phyloP scores from a whole-genome alignment of 202 grass and related monocot genomes.

The Hordeum pubiflorum region DNA sequence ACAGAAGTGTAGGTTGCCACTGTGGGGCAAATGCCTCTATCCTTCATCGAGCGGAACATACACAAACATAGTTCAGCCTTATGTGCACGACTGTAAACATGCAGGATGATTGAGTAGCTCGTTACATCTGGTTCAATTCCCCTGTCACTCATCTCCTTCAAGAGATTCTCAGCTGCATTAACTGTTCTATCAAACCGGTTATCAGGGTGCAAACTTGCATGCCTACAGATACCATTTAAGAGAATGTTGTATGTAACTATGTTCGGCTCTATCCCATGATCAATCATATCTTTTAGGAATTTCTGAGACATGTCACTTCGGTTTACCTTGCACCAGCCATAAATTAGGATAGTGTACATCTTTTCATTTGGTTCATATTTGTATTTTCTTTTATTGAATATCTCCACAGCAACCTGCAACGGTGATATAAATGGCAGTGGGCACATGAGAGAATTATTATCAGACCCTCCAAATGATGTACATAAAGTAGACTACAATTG shows the following conservation, averaged over 20 bases:
- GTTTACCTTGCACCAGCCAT: constrained; percentile 87
- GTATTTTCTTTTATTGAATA: constrained; percentile 94
- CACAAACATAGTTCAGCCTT: constrained; percentile 70
- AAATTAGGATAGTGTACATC: constrained; percentile 76
- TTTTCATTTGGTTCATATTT: constrained; percentile 76
- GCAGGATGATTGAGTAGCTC: constrained; percentile 85
- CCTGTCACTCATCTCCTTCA: constrained; percentile 64
- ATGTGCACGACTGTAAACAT: constrained; percentile 92
- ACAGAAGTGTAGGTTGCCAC: constrained; percentile 83
- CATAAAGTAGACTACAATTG: neutral
- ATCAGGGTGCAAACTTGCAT: constrained; percentile 84
- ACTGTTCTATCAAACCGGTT: constrained; percentile 88
- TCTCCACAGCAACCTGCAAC: constrained; percentile 69
- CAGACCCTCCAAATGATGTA: neutral
- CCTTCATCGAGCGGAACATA: constrained; percentile 76
- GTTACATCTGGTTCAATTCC: constrained; percentile 79
- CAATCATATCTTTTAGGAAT: constrained; percentile 77
- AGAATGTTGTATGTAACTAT: constrained; percentile 87
- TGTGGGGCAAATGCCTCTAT: constrained; percentile 63
- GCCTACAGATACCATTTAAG: constrained; percentile 83
- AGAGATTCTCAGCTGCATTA: constrained; percentile 50
- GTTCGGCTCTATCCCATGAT: constrained; percentile 74
- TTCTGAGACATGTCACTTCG: constrained; percentile 55
- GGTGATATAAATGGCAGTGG: neutral
- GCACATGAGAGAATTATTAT: neutral